Evolutionary conservation across 768 basidiomycete species (phyloP).

Genomic region (Suillus lakei): DNA sequence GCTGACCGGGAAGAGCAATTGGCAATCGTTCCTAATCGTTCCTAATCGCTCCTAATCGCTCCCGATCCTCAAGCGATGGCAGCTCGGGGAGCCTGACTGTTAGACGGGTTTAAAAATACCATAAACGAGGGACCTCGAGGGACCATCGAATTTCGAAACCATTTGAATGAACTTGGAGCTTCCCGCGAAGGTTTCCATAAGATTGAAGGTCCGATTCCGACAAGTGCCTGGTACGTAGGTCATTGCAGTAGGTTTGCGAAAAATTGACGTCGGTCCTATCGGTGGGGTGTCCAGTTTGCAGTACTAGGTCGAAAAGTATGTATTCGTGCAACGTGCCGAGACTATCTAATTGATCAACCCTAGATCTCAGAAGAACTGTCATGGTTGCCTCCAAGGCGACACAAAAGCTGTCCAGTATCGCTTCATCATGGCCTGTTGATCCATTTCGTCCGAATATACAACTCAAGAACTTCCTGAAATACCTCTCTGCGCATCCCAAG

Average conservation of each 20-base stretch:
- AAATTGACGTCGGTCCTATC: background rate
- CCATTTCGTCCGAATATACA: conserved; percentile 81
- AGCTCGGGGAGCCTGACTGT: background rate
- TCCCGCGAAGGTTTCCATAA: conserved; percentile 8
- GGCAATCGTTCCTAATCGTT: background rate
- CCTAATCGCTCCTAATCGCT: background rate
- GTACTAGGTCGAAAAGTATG: background rate
- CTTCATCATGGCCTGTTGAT: conserved; percentile 68
- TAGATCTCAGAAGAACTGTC: conserved; percentile 15
- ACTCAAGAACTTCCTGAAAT: conserved; percentile 64
- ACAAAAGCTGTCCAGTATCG: conserved; percentile 58
- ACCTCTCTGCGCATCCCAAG: conserved; percentile 70
- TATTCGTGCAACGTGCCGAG: background rate
- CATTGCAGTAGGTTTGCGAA: background rate
- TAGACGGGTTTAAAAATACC: background rate
- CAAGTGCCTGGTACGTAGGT: background rate
- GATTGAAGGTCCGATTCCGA: conserved; percentile 5
- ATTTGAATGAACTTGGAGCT: background rate
- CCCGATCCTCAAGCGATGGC: background rate
- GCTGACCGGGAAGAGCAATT: background rate
- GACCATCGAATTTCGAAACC: background rate
- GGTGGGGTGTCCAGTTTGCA: background rate
- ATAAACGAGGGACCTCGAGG: background rate
- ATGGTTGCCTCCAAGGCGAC: conserved; percentile 44
- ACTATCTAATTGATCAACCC: background rate